Base-by-base conservation (phyloP, 805 yeast species). In the Kluyveromyces wickerhamii region DNA sequence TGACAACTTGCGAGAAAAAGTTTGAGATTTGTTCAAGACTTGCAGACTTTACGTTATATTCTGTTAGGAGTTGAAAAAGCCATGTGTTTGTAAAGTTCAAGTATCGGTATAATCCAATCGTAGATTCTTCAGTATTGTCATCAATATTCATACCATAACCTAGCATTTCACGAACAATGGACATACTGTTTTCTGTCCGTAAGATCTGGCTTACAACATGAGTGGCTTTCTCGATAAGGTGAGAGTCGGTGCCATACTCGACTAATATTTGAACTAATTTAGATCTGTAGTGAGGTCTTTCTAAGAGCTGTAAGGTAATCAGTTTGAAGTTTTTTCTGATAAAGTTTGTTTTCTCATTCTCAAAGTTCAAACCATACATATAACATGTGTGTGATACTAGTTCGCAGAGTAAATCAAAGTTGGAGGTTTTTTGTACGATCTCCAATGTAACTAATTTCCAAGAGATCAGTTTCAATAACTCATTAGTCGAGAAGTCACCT, bases 31-130 rank as follows among this genome's bases (percentile, higher is more conserved):
- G 29, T n/a, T 33, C 21, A 29, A 24, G n/a, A 11, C 21, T 21
- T 6, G 29, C 18, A 8, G 22, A 18, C 16, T 25, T 25, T 9
- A 22, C 15, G 14, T 25, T 16, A 14, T 16, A 19, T n/a, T 23
- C 24, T 7, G 59, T 49, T 24, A 41, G 45, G 1, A 48, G 47
- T 33, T 56, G 58, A 32, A 54, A 54, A 7, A 54, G 37, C 60
- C 60, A 53, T 15, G 53, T 26, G 35, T 54, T 57, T 7, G 55
- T 42, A 35, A 57, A 57, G 34, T 56, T 54, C 28, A 54, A 41
- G 17, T 35, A 36, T 7, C 34, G 27, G 30, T 41, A 52, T 15
- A 42, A 23, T 3, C 41, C 46, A 7, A 37, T 20, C 4, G 35
- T 27, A 4, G 31, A 32, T 6, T 41, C 46, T 8, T 30, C 32